Evolutionary conservation across 441 rosid species (phyloP), one percentile per base, ranked within the genome.

Genomic region (Rhodomyrtus psidioides): DNA sequence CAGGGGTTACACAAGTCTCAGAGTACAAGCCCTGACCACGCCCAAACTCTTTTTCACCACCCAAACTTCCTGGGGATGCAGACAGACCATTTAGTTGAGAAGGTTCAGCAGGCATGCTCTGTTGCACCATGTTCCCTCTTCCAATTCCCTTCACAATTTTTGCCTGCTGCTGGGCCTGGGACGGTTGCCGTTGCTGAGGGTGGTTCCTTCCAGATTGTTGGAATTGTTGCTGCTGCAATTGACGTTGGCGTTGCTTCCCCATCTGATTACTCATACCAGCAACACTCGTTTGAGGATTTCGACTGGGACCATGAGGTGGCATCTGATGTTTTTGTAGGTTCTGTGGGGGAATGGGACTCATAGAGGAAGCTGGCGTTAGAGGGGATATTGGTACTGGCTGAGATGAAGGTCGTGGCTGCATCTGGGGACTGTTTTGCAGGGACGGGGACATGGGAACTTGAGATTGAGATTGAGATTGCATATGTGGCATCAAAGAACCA

Each of bases 151-250:
- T 96, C 86, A 89, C 82, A 85, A 91, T 86, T 89, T 97, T 98
- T 87, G 91, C 90, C 89, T 93, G 98, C 88, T 93, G 98, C 59
- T 93, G 93, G 76, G 92, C 90, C 84, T 90, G 96, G 46, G 91
- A 57, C 79, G 90, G 94, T 55, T 91, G 98, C 84, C 94, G 92
- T 89, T 95, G 97, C 87, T 93, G 97, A 90, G 98, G 99, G 88
- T 97, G 99, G 74, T 90, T 93, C 90, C 98, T 89, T 83, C 94
- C 96, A 90, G 98, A 87, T 88, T 95, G 98, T 88, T 94, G 98
- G 83, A 93, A 90, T 88, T 92, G 99, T 92, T 95, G 98, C 89
- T 93, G 95, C 82, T 89, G 95, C 51, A 89, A 84, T 85, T 91
- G 95, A 53, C 94, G 90, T 87, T 91, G 97, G 56, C 98, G 93